Base-by-base conservation (phyloP, 2,329 filamentous ascomycete genomes). In the Colletotrichum karsti region DNA sequence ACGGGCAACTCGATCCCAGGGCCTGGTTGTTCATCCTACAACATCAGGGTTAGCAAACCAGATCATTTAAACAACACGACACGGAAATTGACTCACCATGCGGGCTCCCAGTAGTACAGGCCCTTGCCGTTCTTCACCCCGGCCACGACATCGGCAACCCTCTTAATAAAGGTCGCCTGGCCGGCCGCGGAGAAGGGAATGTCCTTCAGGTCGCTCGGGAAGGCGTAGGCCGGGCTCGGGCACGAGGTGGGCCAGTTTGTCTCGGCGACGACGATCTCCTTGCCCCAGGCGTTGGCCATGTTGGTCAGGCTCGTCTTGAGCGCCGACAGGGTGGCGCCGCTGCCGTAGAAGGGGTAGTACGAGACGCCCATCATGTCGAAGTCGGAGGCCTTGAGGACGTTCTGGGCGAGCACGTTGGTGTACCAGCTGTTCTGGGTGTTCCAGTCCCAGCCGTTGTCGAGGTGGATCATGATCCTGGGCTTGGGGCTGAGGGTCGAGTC, bases 371-470 rank as follows among this genome's bases (percentile, higher is more conserved):
- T 92, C 70, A 91, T 85, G 76, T 94, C 91, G 67, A 90, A 93
- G 70, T 92, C 90, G 5, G 80, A 78, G 0, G 80, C 72, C 3
- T 77, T 74, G 3, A 91, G 80, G 1, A 82, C 81, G 2, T 86
- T 89, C 24, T 81, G 78, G 7, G 75, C 81, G 0, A 91, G 81
- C 0, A 91, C 85, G 3, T 80, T 82, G 24, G 85, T 84, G 78
- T 93, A 93, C 77, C 88, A 92, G 80, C 84, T 90, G 69, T 91
- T 79, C 75, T 93, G 91, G 3, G 86, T 86, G 4, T 78, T 82
- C 89, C 88, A 92, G 70, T 91, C 85, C 90, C 91, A 94, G n/a
- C 91, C 91, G 73, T 92, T 91, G 76, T 93, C 91, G 4, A 93
- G 83, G 73, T 93, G 92, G 42, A 93, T 87, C 89, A 93, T 90